phyloP scores from a whole-genome alignment of 2,329 filamentous ascomycete genomes.

The Hypomyces rosellus region DNA sequence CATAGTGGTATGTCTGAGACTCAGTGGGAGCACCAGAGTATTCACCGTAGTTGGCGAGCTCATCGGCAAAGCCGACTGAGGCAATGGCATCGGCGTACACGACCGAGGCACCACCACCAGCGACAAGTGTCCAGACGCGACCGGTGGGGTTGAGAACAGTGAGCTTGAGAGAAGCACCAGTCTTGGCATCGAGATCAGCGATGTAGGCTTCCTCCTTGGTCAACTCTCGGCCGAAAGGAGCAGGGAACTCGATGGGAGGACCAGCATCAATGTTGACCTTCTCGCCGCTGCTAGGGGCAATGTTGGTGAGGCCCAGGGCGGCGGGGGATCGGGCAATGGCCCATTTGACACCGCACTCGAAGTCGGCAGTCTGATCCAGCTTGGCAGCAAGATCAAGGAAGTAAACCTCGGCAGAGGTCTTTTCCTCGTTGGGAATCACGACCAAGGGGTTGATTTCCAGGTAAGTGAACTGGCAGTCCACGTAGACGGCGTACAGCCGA shows the following conservation, averaged over 20 bases:
- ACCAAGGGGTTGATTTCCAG: conserved; percentile 99
- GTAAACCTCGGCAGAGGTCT: conserved; percentile 88
- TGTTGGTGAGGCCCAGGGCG: conserved; percentile 74
- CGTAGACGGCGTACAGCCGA: conserved; percentile 95
- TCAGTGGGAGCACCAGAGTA: conserved; percentile 98
- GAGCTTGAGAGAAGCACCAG: conserved; percentile 95
- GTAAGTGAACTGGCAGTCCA: conserved; percentile 99
- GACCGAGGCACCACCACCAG: conserved; percentile 98
- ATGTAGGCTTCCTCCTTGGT: conserved; percentile 99
- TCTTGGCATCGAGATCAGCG: conserved; percentile 97
- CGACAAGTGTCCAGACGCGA: conserved; percentile 96
- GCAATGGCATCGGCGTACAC: conserved; percentile 99
- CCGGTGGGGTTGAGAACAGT: conserved; percentile 89
- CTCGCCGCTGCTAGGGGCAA: conserved; percentile 54
- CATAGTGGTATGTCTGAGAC: conserved; percentile 99
- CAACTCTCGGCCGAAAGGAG: conserved; percentile 96
- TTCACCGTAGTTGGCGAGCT: conserved; percentile 99
- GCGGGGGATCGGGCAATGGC: conserved; percentile 87
- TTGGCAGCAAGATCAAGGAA: conserved; percentile 99
- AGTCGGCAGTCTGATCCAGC: conserved; percentile 97
- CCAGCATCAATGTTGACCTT: conserved; percentile 94
- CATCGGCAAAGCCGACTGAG: conserved; percentile 86
- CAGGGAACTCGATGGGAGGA: conserved; percentile 97
- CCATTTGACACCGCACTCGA: conserved; percentile 99
- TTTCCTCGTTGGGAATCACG: conserved; percentile 89